Base-by-base conservation (phyloP, 768 basidiomycete species). In the Dictyophora rubrovolvata region DNA sequence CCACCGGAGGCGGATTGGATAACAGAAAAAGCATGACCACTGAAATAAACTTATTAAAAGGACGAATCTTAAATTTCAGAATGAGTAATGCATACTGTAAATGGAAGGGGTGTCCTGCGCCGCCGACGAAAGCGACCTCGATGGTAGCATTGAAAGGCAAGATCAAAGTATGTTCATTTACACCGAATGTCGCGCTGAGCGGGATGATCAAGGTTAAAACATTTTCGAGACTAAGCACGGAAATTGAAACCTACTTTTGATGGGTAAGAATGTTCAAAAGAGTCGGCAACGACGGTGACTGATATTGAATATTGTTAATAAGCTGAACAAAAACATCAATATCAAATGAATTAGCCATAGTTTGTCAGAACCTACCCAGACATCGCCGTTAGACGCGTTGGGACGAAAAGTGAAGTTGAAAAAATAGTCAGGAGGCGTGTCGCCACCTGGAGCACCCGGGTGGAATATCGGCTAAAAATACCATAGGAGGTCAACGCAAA, bases 1-100 rank as follows among this genome's bases (percentile, higher is more conserved):
- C 56, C 67, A 22, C 62, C 69, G 18, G 71, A 67, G 5, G 75
- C 63, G 18, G 68, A 67, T 23, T 71, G 68, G 28, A 76, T 66
- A n/a, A 77, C 73, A 7, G 65, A 66, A 63, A 77, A 76, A 23
- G 66, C 17, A 37, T 59, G 57, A 35, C 57, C 57, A 28, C 57
- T 59, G 23, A 48, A 16, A 18, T 5, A 1, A 11, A 11, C 22
- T 48, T 21, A 21, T 56, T 11, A 56, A 12, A 42, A 9, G 42
- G 12, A 14, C 2, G 42, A 42, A 42, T 42, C 4, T n/a, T 42
- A 12, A 2, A 14, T 2, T 42, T 42, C 11, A 12, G 11, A 12
- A 14, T 14, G 42, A 42, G 23, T 49, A 23, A 16, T 42, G 34
- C 56, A 17, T 17, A 58, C 56, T 51, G 56, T 18, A 58, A 52